Evolutionary conservation across 106 monocot genomes (phyloP).

Genomic region (Phalaenopsis equestris): DNA sequence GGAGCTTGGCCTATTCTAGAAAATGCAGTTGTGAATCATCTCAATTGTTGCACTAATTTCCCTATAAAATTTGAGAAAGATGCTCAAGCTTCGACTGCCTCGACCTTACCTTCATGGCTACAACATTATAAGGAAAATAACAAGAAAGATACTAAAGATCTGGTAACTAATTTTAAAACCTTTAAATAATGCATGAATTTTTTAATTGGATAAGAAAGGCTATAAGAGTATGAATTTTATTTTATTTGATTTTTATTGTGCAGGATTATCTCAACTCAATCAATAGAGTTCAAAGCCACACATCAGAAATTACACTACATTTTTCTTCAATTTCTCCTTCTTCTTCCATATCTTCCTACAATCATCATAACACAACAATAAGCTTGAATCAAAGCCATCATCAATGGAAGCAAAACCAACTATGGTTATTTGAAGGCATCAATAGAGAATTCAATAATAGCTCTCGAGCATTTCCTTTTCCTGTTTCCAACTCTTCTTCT

Average conservation of each 20-base stretch:
- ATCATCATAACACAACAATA: neutral
- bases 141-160: constrained; percentile 15
- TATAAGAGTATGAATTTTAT: neutral
- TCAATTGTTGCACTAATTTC: constrained; percentile 24
- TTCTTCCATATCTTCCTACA: constrained; percentile 30
- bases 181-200: neutral
- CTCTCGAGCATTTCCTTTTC: constrained; percentile 8
- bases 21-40: constrained; percentile 15
- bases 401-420: constrained; percentile 2
- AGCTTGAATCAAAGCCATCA: constrained; percentile 3
- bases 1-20: constrained; percentile 21
- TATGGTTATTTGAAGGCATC: constrained; percentile 9
- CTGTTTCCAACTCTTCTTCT: constrained; percentile 24
- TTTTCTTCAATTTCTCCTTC: constrained; percentile 28
- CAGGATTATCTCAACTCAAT: neutral
- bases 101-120: constrained; percentile 66
- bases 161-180: constrained; percentile 16
- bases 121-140: constrained; percentile 43
- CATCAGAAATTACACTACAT: constrained; percentile 24
- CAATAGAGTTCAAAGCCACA: constrained; percentile 9
- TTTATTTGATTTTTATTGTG: neutral
- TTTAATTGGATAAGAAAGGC: neutral
- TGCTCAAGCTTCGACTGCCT: constrained; percentile 11
- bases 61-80: constrained; percentile 22
- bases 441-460: neutral